Base-by-base conservation (phyloP, 345 rosid genomes). In the Gossypium herbaceum region DNA sequence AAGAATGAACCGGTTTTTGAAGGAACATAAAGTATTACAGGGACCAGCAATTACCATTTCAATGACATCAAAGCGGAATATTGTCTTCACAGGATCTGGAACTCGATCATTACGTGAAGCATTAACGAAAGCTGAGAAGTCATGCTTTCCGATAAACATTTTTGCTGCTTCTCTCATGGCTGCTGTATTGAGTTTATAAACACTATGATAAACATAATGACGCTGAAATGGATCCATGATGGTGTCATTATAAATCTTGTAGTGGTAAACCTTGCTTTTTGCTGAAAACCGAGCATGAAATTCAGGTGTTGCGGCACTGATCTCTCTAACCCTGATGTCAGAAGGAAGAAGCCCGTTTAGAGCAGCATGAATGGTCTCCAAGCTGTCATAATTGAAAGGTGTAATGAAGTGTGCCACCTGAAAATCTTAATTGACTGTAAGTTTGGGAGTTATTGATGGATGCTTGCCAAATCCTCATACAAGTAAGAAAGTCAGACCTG, bases 361-460 rank as follows among this genome's bases (percentile, higher is more conserved):
- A 80, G 98, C 93, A 34, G 91, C 83, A 59, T 94, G 97, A 76
- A 84, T 13, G 60, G 74, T 81, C 34, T 86, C 94, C 88, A 94
- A 85, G 84, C 82, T 71, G 73, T 84, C 87, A 72, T 88, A 91
- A 80, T 86, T 89, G 85, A 85, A 92, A 73, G 98, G 98, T 8
- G 98, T 94, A 27, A 89, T 81, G 78, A 94, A 91, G 80, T 94
- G 98, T 41, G 95, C 97, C 67, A 89, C 97, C 98, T 94, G 91
- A 71, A 57, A 87, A 80, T 25, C 68, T 72, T 19, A 65, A 77
- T 64, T 10, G 43, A 55, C 6, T 1, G 73, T 78, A 67, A 55
- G 80, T 81, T 73, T 74, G 75, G 58, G 51, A 64, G n/a, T 48
- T 54, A 73, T 73, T 13, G 63, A 74, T 24, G 47, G 43, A 74